Percentiles rank a stretch among this genome's conserved stretches.
phyloP scores from a whole-genome alignment of 108 stramenopile species.

The Mayamaea pseudoterrestris region DNA sequence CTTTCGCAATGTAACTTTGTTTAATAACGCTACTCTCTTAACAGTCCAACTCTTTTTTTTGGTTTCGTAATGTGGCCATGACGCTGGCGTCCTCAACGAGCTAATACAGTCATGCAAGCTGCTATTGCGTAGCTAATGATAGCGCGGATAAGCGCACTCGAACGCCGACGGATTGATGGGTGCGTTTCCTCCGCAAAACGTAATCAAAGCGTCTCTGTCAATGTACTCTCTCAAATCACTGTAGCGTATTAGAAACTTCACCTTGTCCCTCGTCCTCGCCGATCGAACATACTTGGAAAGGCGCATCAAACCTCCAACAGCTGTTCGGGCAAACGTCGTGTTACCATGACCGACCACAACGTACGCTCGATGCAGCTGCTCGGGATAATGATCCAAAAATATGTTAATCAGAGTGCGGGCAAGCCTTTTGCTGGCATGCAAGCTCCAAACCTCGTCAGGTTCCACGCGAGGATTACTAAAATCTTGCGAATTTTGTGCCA shows the following conservation, averaged over 20 bases:
- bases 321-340: constrained; percentile 6
- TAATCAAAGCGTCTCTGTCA: constrained; percentile 19
- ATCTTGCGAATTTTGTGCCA: constrained; percentile 2
- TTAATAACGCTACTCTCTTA: no score
- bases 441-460: constrained; percentile 21
- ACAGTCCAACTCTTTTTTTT: no score
- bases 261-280: constrained; percentile 14
- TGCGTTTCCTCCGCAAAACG: constrained; percentile 14
- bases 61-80: no score
- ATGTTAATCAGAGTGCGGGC: constrained; percentile 18
- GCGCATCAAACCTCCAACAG: constrained; percentile 3
- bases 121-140: no score
- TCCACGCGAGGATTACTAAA: constrained; percentile 1
- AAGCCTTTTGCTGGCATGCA: constrained; percentile 39
- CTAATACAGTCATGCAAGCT: no score
- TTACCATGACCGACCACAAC: constrained; percentile 34
- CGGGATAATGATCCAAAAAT: constrained; percentile 46
- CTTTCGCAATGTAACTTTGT: no score
- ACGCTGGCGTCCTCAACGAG: no score
- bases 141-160: constrained; percentile 5
- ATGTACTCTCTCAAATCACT: constrained; percentile 32
- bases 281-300: constrained; percentile 14
- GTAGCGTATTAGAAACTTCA: constrained; percentile 18
- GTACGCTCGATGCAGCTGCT: constrained; percentile 32
- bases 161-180: constrained; percentile 6